These are phyloP conservation scores for Pleurotus salmoneostramineus DNA, from an alignment of 768 basidiomycete species.

Conservation along the genomic window DNA sequence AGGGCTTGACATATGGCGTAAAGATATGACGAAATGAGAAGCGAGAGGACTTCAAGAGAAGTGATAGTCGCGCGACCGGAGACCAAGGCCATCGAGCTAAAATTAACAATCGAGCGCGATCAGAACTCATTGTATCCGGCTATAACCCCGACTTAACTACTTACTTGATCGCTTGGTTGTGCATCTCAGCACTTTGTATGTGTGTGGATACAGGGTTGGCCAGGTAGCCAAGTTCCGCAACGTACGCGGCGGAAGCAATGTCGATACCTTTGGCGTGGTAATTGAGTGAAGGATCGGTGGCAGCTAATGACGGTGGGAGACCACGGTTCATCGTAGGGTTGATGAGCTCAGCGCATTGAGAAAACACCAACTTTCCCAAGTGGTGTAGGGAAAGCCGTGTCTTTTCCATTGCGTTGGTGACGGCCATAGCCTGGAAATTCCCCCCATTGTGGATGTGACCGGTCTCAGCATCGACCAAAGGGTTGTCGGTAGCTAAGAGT, in stretches of 20 bases:
- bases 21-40: constrained; percentile 68
- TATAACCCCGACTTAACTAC: constrained; percentile 16
- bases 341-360: constrained; percentile 70
- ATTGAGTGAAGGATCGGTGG: constrained; percentile 71
- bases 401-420: constrained; percentile 83
- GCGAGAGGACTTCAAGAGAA: constrained; percentile 64
- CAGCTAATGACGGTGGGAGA: constrained; percentile 69
- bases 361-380: constrained; percentile 67
- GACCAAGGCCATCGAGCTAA: constrained; percentile 60
- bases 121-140: not conserved
- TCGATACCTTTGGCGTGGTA: constrained; percentile 79
- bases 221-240: constrained; percentile 73
- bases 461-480: constrained; percentile 67
- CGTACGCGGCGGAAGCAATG: constrained; percentile 79
- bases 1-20: constrained; percentile 79
- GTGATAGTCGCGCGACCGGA: constrained; percentile 72
- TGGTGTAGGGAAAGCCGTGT: constrained; percentile 69
- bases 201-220: constrained; percentile 77
- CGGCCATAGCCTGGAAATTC: constrained; percentile 84
- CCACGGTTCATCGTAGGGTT: constrained; percentile 82
- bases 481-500: constrained; percentile 75
- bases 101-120: not conserved
- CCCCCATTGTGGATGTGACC: constrained; percentile 72
- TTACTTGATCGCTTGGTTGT: constrained; percentile 82
- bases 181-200: constrained; percentile 82